phyloP scores from a whole-genome alignment of 1,139 yeast species.

The Debaryomycetaceae sp. region DNA sequence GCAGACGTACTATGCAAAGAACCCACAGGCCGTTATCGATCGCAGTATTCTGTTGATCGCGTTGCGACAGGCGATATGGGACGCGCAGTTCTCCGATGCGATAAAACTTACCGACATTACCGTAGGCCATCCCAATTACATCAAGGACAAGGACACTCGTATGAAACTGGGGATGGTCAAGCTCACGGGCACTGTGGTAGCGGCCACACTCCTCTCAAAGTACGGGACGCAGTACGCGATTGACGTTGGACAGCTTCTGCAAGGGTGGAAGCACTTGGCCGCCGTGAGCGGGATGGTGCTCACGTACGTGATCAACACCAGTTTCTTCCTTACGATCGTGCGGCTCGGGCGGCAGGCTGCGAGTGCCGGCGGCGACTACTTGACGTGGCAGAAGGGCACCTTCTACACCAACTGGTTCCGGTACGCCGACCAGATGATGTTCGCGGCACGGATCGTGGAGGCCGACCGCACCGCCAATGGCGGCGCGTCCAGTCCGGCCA shows the following conservation, averaged over 20 bases:
- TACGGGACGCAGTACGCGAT: slow-evolving; percentile 26
- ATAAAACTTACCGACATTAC: slow-evolving; percentile 50
- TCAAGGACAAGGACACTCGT: slow-evolving; percentile 18
- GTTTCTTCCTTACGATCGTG: slow-evolving; percentile 51
- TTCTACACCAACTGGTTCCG: slow-evolving; percentile 55
- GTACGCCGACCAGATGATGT: slow-evolving; percentile 59
- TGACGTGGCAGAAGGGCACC: slow-evolving; percentile 58
- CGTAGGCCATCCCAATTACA: slow-evolving; percentile 45
- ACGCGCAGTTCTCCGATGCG: slow-evolving; percentile 50
- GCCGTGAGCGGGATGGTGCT: slow-evolving; percentile 52
- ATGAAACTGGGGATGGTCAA: slow-evolving; percentile 19
- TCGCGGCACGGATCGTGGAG: slow-evolving; percentile 56
- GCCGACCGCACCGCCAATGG: slow-evolving; percentile 45
- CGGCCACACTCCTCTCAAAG: slow-evolving; percentile 27
- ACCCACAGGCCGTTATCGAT: slow-evolving; percentile 25
- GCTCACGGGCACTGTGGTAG: slow-evolving; percentile 22
- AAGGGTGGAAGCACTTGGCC: slow-evolving; percentile 31
- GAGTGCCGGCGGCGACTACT: slow-evolving; percentile 41
- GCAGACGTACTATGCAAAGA: slow-evolving; percentile 22
- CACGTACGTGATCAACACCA: slow-evolving; percentile 53
- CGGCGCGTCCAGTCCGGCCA: slow-evolving; percentile 23
- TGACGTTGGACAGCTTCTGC: slow-evolving; percentile 22
- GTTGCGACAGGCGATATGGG: slow-evolving; percentile 45
- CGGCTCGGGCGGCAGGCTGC: slow-evolving; percentile 40
- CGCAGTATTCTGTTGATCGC: slow-evolving; percentile 47